phyloP scores from a whole-genome alignment of 345 rosid species.

The Euphorbia lathyris region DNA sequence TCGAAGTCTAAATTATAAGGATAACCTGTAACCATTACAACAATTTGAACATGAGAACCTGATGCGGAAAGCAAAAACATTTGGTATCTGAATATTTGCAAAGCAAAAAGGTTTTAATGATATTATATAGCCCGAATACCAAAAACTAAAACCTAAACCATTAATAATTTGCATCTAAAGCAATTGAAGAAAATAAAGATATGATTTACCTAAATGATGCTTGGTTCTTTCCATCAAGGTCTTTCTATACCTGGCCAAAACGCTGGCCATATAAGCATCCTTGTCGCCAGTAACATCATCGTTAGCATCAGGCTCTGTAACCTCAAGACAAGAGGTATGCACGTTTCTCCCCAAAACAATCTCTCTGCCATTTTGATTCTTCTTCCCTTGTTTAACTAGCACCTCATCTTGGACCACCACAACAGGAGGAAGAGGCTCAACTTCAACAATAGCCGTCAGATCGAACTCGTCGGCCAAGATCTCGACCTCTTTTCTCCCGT shows the following conservation, averaged over 20 bases:
- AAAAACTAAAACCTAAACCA: neutral
- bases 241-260: constrained; percentile 80
- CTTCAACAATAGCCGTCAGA: constrained; percentile 32
- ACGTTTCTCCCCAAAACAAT: constrained; percentile 81
- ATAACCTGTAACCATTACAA: constrained; percentile 56
- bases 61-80: neutral
- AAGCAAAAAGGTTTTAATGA: no score
- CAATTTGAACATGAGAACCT: neutral
- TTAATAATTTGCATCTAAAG: neutral
- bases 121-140: no score
- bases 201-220: constrained; percentile 60
- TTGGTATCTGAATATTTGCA: no score
- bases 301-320: constrained; percentile 84
- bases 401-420: constrained; percentile 16
- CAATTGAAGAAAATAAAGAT: neutral
- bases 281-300: constrained; percentile 89
- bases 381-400: constrained; percentile 12
- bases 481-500: neutral
- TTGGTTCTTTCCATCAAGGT: constrained; percentile 74
- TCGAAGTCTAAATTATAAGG: constrained; percentile 95
- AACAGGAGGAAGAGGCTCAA: constrained; percentile 50
- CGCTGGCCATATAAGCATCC: constrained; percentile 94
- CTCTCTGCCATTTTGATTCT: constrained; percentile 37
- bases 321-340: constrained; percentile 73
- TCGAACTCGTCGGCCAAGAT: constrained; percentile 34